A percentile compares a stretch with the other conserved stretches of the same genome.
Conservation (phyloP, 495 filamentous ascomycete species). For the Talaromyces liani region DNA sequence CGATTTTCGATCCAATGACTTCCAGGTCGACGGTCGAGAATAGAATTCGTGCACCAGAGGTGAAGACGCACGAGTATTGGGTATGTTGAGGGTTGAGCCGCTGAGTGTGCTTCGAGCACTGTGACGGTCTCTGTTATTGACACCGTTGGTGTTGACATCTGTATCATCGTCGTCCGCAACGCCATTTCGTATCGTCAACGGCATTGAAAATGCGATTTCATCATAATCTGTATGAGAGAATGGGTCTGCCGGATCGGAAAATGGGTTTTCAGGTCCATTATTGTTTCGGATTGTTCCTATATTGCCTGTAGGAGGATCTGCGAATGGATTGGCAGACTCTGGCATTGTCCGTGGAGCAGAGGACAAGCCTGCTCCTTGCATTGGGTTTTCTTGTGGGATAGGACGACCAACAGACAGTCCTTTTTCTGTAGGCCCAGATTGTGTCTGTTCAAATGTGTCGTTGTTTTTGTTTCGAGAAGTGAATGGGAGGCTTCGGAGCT, state of each 20-base stretch:
- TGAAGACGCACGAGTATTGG: neutral
- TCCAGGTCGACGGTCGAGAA: neutral
- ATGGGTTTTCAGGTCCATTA: neutral
- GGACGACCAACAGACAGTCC: neutral
- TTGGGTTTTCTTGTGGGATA: neutral
- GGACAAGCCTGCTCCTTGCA: neutral
- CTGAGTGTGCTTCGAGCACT: neutral
- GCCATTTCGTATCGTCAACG: neutral
- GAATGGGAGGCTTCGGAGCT: neutral
- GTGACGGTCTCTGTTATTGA: neutral
- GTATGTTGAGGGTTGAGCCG: neutral
- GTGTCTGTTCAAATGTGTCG: neutral
- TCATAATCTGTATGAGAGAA: neutral
- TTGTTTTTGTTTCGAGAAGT: neutral
- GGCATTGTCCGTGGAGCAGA: conserved; percentile 2
- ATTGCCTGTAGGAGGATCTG: neutral
- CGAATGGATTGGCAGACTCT: neutral
- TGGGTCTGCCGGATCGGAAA: neutral
- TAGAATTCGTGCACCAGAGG: neutral
- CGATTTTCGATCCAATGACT: neutral
- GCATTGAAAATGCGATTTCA: neutral
- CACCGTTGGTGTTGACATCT: neutral
- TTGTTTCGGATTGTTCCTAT: neutral
- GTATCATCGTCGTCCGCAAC: neutral
- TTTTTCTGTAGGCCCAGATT: neutral